Percentiles rank a stretch among this genome's conserved stretches.
Evolutionary conservation across 2,329 filamentous ascomycete species (phyloP).

Genomic region (Botrytis elliptica): DNA sequence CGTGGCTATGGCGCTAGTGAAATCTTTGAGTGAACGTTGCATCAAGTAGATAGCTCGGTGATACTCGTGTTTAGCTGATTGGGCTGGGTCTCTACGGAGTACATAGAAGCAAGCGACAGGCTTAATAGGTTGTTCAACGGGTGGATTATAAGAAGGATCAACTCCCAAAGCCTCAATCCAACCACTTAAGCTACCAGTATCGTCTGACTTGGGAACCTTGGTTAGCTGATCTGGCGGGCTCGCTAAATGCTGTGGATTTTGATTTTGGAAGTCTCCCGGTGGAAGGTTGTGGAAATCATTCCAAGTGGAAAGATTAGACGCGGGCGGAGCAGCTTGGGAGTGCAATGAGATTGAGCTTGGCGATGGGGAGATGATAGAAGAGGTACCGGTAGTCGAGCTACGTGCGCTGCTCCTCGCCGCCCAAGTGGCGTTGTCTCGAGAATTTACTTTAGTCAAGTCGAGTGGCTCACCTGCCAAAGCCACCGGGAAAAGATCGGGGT

Average conservation of each 20-base stretch:
- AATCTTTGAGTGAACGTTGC: slow-evolving; percentile 71
- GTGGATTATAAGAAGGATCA: slow-evolving; percentile 81
- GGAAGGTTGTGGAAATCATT: slow-evolving; percentile 55
- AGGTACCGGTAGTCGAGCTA: slow-evolving; percentile 58
- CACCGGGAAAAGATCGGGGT: slow-evolving; percentile 77
- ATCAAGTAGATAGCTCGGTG: slow-evolving; percentile 85
- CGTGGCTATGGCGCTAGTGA: slow-evolving; percentile 68
- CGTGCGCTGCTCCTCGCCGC: slow-evolving; percentile 51
- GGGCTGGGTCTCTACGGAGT: slow-evolving; percentile 53
- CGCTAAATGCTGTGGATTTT: slow-evolving; percentile 44
- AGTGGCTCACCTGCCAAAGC: slow-evolving; percentile 66
- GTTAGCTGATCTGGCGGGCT: slow-evolving; percentile 51
- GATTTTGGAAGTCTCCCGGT: slow-evolving; percentile 47
- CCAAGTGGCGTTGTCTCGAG: slow-evolving; percentile 37
- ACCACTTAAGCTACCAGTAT: slow-evolving; percentile 65
- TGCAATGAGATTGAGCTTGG: slow-evolving; percentile 64
- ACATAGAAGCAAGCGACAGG: slow-evolving; percentile 88
- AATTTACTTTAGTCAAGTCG: slow-evolving; percentile 55
- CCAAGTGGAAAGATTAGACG: slow-evolving; percentile 50
- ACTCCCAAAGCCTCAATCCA: slow-evolving; percentile 93
- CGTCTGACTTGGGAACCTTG: slow-evolving; percentile 58
- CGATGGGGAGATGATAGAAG: slow-evolving; percentile 63
- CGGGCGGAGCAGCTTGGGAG: slow-evolving; percentile 47
- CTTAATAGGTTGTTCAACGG: slow-evolving; percentile 67
- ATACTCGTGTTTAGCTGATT: slow-evolving; percentile 52